Evolutionary conservation across 352 stramenopile genomes (phyloP).

Genomic region (Achlya hypogyna): DNA sequence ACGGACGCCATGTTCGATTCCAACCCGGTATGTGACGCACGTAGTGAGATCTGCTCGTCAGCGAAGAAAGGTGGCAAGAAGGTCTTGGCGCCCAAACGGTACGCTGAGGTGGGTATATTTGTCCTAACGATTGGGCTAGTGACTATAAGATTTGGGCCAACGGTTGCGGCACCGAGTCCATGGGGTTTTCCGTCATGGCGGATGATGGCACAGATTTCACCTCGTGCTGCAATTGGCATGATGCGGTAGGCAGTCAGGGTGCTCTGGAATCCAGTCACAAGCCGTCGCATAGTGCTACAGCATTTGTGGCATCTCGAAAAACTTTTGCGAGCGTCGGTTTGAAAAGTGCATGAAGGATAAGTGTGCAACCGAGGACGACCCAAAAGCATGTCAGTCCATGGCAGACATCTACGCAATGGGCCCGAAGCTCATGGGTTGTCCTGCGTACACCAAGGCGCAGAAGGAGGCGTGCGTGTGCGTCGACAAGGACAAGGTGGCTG

Average conservation of each 20-base stretch:
- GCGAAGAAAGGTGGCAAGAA: slow-evolving; percentile 1
- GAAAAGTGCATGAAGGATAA: slow-evolving; percentile 63
- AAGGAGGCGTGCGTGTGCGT: slow-evolving; percentile 65
- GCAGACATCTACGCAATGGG: slow-evolving; percentile 56
- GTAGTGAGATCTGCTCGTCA: not conserved
- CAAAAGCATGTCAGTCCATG: slow-evolving; percentile 46
- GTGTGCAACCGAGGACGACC: slow-evolving; percentile 30
- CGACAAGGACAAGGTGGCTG: slow-evolving; percentile 21
- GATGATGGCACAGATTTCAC: slow-evolving; percentile 33
- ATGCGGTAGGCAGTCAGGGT: slow-evolving; percentile 33
- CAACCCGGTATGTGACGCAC: slow-evolving; percentile 1
- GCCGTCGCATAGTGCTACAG: slow-evolving; percentile 49
- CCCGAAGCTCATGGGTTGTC: slow-evolving; percentile 58
- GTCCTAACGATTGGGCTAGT: slow-evolving; percentile 22
- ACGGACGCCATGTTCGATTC: slow-evolving; percentile 4
- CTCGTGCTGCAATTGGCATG: slow-evolving; percentile 75
- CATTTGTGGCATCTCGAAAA: slow-evolving; percentile 66
- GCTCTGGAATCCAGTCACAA: not conserved
- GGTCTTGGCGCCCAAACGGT: slow-evolving; percentile 6
- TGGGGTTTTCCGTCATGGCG: slow-evolving; percentile 37
- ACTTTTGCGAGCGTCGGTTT: slow-evolving; percentile 52
- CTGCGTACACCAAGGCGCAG: slow-evolving; percentile 53
- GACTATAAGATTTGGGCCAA: slow-evolving; percentile 68
- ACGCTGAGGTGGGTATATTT: not conserved
- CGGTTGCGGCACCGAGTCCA: slow-evolving; percentile 48